Evolutionary conservation across 2,329 filamentous ascomycete species (phyloP).

Genomic region (Alternaria conjuncta): DNA sequence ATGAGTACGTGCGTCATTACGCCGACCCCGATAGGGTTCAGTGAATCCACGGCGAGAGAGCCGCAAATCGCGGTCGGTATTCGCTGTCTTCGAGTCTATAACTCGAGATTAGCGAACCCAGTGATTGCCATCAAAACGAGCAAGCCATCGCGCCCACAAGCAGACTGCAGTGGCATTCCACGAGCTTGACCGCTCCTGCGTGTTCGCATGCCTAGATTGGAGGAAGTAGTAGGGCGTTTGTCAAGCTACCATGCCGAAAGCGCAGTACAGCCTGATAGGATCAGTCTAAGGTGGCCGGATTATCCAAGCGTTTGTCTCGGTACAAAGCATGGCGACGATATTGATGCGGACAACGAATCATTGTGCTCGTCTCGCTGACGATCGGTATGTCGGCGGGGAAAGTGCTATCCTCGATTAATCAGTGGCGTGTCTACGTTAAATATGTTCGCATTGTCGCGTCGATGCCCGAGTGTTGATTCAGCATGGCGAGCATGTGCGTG

Average conservation of each 20-base stretch:
- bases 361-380: neutral
- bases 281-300: neutral
- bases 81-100: neutral
- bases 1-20: neutral
- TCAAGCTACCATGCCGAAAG: neutral
- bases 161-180: neutral
- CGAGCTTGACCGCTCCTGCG: neutral
- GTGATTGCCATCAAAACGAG: neutral
- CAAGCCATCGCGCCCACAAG: neutral
- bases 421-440: no score
- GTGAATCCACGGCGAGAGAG: neutral
- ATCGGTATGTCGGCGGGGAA: neutral
- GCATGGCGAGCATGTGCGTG: neutral
- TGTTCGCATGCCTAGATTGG: rapidly evolving
- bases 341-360: neutral
- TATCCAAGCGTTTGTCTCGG: neutral
- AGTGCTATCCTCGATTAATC: neutral
- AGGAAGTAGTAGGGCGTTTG: neutral
- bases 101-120: neutral
- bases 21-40: neutral
- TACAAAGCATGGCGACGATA: neutral
- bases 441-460: neutral
- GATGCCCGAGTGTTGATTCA: neutral
- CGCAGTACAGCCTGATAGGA: neutral
- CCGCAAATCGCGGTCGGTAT: neutral